A percentile compares a stretch with the other conserved stretches of the same genome.
Conservation (phyloP, 2,329 filamentous ascomycete genomes). For the Venturia nashicola region DNA sequence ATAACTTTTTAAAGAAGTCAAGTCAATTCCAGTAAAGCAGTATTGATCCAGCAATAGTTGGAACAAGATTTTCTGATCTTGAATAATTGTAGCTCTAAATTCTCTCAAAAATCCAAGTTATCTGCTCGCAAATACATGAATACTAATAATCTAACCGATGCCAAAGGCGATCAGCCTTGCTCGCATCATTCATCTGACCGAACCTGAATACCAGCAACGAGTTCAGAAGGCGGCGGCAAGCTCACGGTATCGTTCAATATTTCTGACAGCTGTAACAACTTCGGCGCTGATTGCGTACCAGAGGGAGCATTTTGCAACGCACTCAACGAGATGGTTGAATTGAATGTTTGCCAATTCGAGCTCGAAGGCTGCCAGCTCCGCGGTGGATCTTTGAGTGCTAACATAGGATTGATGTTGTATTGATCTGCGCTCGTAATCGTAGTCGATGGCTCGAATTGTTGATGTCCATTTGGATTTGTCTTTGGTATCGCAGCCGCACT, state of each 20-base stretch:
- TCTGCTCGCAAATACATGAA: background rate
- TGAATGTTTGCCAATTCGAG: background rate
- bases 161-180: background rate
- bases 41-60: background rate
- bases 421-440: conserved; percentile 7
- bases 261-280: conserved; percentile 1
- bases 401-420: conserved; percentile 9
- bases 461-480: background rate
- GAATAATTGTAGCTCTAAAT: background rate
- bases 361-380: background rate
- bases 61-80: background rate
- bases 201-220: conserved; percentile 5
- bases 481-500: conserved; percentile 9
- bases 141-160: background rate
- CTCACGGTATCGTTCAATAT: conserved; percentile 7
- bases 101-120: background rate
- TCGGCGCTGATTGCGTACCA: background rate
- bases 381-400: conserved; percentile 7
- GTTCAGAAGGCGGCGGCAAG: conserved; percentile 5
- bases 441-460: background rate
- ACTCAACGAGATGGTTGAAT: background rate
- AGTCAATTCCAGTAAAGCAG: background rate
- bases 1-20: background rate
- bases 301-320: background rate
- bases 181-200: background rate